phyloP scores from a whole-genome alignment of 441 rosid species.

The Pelargonium fulgidum region DNA sequence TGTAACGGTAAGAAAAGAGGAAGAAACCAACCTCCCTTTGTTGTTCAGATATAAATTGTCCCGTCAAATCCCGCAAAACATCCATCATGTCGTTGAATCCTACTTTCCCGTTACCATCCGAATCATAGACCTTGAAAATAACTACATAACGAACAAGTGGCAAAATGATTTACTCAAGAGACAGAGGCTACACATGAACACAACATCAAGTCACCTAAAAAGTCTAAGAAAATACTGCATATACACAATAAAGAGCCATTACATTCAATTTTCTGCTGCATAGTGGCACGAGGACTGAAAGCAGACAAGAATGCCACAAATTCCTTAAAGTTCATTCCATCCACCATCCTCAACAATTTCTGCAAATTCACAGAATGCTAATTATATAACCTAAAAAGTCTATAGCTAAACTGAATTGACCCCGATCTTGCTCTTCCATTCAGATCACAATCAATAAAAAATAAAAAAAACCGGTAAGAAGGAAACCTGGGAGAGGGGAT shows the following conservation, averaged over 20 bases:
- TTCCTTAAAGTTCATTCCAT: slow-evolving; percentile 45
- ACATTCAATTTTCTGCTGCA: slow-evolving; percentile 40
- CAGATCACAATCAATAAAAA: neutral
- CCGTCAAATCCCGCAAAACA: slow-evolving; percentile 41
- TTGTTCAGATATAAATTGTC: slow-evolving; percentile 34
- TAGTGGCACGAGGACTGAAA: slow-evolving; percentile 35
- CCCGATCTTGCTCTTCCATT: neutral
- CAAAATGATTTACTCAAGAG: neutral
- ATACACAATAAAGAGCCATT: neutral
- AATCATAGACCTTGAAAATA: slow-evolving; percentile 42
- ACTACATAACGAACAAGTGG: slow-evolving; percentile 20
- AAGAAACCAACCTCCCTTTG: slow-evolving; percentile 34
- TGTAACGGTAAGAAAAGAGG: neutral
- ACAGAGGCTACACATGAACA: neutral
- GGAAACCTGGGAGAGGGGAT: slow-evolving; percentile 41
- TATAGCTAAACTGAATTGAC: neutral
- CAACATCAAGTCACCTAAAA: slow-evolving; percentile 3
- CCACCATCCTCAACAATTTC: slow-evolving; percentile 39
- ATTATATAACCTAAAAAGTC: neutral
- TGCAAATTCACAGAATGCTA: slow-evolving; percentile 17
- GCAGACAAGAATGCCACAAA: slow-evolving; percentile 45
- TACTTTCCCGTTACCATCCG: slow-evolving; percentile 42
- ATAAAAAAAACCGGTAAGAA: neutral
- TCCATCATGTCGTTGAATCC: slow-evolving; percentile 36
- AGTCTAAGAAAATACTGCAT: neutral